Evolutionary conservation across 75 land plant genomes (phyloP), one percentile per base, ranked within the genome.

Genomic region (Chamaecyparis obtusa): DNA sequence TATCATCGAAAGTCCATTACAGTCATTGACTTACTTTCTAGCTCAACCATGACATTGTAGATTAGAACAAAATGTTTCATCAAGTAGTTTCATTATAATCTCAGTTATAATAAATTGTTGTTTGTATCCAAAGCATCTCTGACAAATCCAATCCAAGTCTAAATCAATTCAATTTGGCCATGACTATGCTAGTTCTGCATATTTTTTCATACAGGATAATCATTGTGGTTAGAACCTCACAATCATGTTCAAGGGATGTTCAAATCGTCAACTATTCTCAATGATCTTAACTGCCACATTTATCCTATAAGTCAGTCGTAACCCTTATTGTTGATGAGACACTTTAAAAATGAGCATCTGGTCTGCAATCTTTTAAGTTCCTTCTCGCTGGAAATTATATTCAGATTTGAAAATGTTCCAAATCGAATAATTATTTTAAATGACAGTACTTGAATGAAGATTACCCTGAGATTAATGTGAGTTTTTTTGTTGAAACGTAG

Each of bases 101-200:
- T 81, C 48, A 46, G 5, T 44, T 24, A 81, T 46, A 41, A 9
- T n/a, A 32, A 24, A 1, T 37, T 43, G 51, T 44, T 2, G 15
- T 44, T 81, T 33, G n/a, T n/a, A 81, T 27, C 32, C 83, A 81
- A 81, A 46, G 51, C 16, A 81, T 81, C 51, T 81, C 49, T 27
- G 46, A 8, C 37, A 46, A 44, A 81, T 80, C n/a, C 48, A 80
- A 43, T 80, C 83, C 44, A 80, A 21, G 51, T n/a, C 11, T 81
- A 13, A n/a, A 19, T 44, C 30, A 49, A 46, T 27, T 46, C 83
- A 19, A 41, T 81, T 44, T 10, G n/a, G 11, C 48, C 51, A n/a
- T 13, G 33, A 81, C 11, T 32, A 74, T 13, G 37, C 33, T 81
- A 44, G 30, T 81, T 46, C 46, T 81, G 13, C 51, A 19, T 9